phyloP scores from a whole-genome alignment of 2,329 filamentous ascomycete species.

The Pestalotiopsis sp. region DNA sequence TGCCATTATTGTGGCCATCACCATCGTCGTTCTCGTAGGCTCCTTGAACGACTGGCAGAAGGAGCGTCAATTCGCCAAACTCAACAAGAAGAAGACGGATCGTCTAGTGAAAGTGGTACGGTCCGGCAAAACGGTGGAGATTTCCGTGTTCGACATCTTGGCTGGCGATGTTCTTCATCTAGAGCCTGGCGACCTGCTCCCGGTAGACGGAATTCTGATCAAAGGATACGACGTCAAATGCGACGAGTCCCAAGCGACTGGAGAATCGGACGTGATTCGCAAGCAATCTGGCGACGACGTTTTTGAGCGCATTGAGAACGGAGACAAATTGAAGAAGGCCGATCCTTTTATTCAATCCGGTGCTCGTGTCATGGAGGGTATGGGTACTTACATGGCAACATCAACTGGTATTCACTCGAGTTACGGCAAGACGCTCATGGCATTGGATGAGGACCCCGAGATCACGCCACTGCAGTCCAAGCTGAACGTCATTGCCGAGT shows the following conservation, averaged over 20 bases:
- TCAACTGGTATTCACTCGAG: conserved; percentile 75
- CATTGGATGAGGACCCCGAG: conserved; percentile 73
- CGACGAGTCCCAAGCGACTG: conserved; percentile 79
- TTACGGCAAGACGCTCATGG: conserved; percentile 76
- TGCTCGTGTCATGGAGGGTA: conserved; percentile 75
- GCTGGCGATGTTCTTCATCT: conserved; percentile 73
- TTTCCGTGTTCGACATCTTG: conserved; percentile 71
- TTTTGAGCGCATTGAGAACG: conserved; percentile 68
- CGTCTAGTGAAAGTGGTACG: conserved; percentile 73
- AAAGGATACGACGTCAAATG: conserved; percentile 76
- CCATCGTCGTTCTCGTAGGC: conserved; percentile 76
- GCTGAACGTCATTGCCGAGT: conserved; percentile 74
- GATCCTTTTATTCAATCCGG: conserved; percentile 88
- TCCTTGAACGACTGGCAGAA: conserved; percentile 82
- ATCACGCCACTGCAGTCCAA: conserved; percentile 79
- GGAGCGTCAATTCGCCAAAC: conserved; percentile 76
- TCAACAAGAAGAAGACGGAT: conserved; percentile 81
- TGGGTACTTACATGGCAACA: conserved; percentile 75
- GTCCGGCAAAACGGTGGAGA: conserved; percentile 69
- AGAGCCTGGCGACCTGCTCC: conserved; percentile 76
- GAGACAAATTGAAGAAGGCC: conserved; percentile 70
- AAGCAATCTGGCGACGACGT: conserved; percentile 71
- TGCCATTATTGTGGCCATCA: conserved; percentile 79
- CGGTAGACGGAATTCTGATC: conserved; percentile 74
- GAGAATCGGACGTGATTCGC: conserved; percentile 75